Conservation (phyloP, 179 eudicot genomes). For the Beta corolliflora region DNA sequence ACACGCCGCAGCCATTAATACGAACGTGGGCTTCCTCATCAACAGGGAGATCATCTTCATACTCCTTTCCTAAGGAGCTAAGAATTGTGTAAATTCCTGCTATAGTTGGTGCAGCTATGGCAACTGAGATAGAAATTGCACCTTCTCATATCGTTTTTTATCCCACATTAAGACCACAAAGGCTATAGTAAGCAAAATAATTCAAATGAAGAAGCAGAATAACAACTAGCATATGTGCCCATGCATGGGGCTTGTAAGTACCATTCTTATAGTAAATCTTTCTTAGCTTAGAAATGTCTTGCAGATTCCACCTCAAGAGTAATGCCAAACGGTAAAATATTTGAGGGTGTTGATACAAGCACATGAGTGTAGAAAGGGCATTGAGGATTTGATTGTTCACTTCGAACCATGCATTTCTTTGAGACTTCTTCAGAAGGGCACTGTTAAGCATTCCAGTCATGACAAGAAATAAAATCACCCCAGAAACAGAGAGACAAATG, state of each 20-base stretch:
- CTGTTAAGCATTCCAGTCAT: constrained; percentile 85
- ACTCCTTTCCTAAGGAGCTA: constrained; percentile 88
- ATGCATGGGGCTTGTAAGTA: constrained; percentile 89
- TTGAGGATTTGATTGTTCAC: constrained; percentile 91
- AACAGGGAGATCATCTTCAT: constrained; percentile 36
- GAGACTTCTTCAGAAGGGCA: constrained; percentile 60
- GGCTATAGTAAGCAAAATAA: constrained; percentile 86
- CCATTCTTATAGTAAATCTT: constrained; percentile 86
- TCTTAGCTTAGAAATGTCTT: constrained; percentile 67
- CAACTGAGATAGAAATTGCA: constrained; percentile 69
- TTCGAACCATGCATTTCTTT: constrained; percentile 85
- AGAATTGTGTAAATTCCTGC: constrained; percentile 80
- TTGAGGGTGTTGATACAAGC: constrained; percentile 85
- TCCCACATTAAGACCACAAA: constrained; percentile 85
- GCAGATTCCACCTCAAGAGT: constrained; percentile 77
- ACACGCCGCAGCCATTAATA: constrained; percentile 22
- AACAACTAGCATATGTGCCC: constrained; percentile 91
- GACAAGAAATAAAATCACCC: constrained; percentile 89
- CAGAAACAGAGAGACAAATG: constrained; percentile 65
- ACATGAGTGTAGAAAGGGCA: constrained; percentile 88
- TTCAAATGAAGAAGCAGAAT: constrained; percentile 65
- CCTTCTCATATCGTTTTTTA: constrained; percentile 71
- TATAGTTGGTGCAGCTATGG: constrained; percentile 87
- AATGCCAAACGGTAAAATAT: constrained; percentile 72
- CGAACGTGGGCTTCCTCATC: constrained; percentile 77